These are phyloP conservation scores for Chlamydomonas sp. DNA, from an alignment of 139 green algal genomes.

Conservation along the genomic window DNA sequence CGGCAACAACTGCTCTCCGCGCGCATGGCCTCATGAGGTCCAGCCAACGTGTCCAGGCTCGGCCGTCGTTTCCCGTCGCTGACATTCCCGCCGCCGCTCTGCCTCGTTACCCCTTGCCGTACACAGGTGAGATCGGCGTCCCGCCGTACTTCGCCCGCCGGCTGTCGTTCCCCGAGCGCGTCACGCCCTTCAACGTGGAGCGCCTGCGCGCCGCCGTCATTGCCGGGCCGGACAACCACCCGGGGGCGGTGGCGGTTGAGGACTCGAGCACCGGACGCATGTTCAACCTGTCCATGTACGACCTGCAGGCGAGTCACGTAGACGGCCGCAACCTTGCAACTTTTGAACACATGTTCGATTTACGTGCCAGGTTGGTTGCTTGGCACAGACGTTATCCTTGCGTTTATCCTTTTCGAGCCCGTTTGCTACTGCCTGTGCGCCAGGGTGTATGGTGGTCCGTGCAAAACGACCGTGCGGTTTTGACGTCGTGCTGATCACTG, in stretches of 20 bases:
- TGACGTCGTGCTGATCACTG: no score
- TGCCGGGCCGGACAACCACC: conserved; percentile 79
- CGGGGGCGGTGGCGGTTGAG: conserved; percentile 94
- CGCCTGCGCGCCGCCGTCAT: conserved; percentile 83
- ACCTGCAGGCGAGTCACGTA: no score
- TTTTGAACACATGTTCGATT: no score
- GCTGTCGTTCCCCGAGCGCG: conserved; percentile 93
- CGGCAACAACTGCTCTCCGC: no score
- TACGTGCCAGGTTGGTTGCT: no score
- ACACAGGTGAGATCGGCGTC: conserved; percentile 91
- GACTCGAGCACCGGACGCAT: conserved; percentile 64
- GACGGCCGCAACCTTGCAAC: no score
- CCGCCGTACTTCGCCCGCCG: conserved; percentile 96
- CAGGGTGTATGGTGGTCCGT: background rate
- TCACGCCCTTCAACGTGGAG: conserved; percentile 94
- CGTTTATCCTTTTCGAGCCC: no score
- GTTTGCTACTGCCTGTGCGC: background rate
- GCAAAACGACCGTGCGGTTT: no score
- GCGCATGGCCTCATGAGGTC: no score
- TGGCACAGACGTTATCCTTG: no score
- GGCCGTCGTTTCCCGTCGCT: no score
- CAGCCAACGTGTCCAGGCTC: no score
- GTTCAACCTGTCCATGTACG: background rate
- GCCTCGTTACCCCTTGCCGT: background rate
- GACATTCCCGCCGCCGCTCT: background rate